Base-by-base conservation (phyloP, 805 yeast genomes). In the Candida andamanensis region DNA sequence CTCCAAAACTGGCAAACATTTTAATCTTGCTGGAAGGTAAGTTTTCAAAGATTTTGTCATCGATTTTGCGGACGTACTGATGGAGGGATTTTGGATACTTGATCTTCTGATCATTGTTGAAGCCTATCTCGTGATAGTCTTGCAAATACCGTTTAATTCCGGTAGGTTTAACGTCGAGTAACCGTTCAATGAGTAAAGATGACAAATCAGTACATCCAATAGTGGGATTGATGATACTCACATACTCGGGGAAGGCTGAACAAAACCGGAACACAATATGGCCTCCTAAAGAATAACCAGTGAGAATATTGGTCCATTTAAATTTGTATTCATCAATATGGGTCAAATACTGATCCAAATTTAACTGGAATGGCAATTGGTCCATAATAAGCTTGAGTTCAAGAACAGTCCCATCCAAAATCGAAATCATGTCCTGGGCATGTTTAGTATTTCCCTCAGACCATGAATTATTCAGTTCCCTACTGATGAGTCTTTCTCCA, bases 201-300 rank as follows among this genome's bases (percentile, higher is more conserved):
- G 71, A 52, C 37, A 76, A 50, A 36, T 68, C 69, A 6, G 69
- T 61, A 35, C 71, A 60, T 3, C 79, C 79, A 28, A 77, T 58
- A 16, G 74, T 60, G 1, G 80, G 79, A 24, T 68, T 66, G 11
- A 69, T 58, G 17, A 59, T 58, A 11, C 54, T 50, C 12, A 67
- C 63, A 31, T 47, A 41, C 3, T 59, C 49, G 4, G 73, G 68
- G 42, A 60, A 57, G 38, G 43, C 44, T 29, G 52, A 45, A 14
- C 62, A 75, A 49, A 53, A 63, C 42, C 68, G 52, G 58, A 73
- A 72, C 18, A 68, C 58, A n/a, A 68, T 58, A 49, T 77, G 80
- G 0, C 76, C 83, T 2, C 82, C 81, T 27, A 75, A 56, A 0
- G 80, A 74, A 24, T 60, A 59, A 1, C 83, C 84, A 9, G 64